Conservation (phyloP, 257 asterid genomes). For the Nicotiana noctiflora region DNA sequence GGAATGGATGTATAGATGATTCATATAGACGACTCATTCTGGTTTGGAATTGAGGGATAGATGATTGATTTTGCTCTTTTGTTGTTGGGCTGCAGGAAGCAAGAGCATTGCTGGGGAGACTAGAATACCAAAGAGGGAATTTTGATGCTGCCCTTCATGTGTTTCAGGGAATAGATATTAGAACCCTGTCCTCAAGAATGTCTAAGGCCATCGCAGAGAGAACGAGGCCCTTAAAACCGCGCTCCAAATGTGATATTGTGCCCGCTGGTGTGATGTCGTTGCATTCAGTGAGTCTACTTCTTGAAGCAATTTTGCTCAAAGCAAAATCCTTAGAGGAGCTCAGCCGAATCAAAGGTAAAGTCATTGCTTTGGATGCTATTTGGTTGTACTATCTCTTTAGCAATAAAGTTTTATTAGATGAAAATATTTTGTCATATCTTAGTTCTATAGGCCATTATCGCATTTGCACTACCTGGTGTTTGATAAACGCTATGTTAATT, state of each 20-base stretch:
- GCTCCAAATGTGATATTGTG: constrained; percentile 33
- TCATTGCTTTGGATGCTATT: background rate
- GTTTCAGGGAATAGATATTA: constrained; percentile 83
- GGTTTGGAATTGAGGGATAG: background rate
- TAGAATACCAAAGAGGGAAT: constrained; percentile 88
- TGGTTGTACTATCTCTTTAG: background rate
- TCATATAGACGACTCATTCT: background rate
- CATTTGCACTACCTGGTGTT: background rate
- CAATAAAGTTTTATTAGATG: background rate
- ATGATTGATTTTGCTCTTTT: background rate
- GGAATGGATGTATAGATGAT: background rate
- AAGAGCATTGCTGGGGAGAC: constrained; percentile 88
- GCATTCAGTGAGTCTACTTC: constrained; percentile 82
- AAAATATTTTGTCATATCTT: background rate
- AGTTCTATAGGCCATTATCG: background rate
- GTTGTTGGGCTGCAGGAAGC: constrained; percentile 60
- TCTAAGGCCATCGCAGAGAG: constrained; percentile 58
- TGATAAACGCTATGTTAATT: background rate
- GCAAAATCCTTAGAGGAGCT: constrained; percentile 69
- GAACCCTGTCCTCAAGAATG: constrained; percentile 60
- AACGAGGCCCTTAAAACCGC: constrained; percentile 46
- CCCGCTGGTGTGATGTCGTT: constrained; percentile 62
- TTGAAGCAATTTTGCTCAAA: constrained; percentile 76
- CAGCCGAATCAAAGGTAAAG: constrained; percentile 69
- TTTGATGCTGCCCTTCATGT: constrained; percentile 95